These are phyloP conservation scores for Dendrobium catenatum DNA, from an alignment of 106 monocot species.

Conservation along the genomic window DNA sequence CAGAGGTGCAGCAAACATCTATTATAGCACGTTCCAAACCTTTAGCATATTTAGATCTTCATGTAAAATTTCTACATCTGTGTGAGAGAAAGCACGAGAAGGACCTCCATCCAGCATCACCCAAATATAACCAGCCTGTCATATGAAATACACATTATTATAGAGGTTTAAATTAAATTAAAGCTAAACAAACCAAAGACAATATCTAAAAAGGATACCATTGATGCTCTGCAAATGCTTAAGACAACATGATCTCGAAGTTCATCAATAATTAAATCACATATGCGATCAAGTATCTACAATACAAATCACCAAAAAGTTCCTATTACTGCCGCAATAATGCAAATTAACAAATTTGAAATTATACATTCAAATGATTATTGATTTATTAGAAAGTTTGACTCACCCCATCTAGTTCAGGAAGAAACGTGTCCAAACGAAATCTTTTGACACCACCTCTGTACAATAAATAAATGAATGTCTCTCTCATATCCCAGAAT, in stretches of 20 bases:
- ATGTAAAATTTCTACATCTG: conserved; percentile 49
- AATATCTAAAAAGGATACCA: conserved; percentile 32
- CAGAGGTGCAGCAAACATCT: not conserved
- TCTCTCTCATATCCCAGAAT: conserved; percentile 67
- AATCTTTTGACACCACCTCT: conserved; percentile 35
- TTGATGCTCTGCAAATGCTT: conserved; percentile 54
- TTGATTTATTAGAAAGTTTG: not conserved
- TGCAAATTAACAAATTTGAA: not conserved
- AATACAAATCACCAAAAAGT: not conserved
- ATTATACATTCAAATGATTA: not conserved
- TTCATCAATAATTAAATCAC: conserved; percentile 55
- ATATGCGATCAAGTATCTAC: conserved; percentile 59
- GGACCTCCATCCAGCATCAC: conserved; percentile 77
- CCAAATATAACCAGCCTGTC: conserved; percentile 59
- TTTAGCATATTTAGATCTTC: conserved; percentile 68
- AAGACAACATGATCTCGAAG: conserved; percentile 60
- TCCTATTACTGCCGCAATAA: not conserved
- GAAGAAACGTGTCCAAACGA: conserved; percentile 45
- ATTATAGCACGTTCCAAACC: conserved; percentile 26
- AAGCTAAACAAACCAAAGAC: not conserved
- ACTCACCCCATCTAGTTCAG: conserved; percentile 62
- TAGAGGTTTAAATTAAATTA: conserved; percentile 4
- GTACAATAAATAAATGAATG: conserved; percentile 63
- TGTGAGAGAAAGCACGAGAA: conserved; percentile 51
- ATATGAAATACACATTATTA: conserved; percentile 10